phyloP scores from a whole-genome alignment of 345 rosid species.

The Salix exigua region DNA sequence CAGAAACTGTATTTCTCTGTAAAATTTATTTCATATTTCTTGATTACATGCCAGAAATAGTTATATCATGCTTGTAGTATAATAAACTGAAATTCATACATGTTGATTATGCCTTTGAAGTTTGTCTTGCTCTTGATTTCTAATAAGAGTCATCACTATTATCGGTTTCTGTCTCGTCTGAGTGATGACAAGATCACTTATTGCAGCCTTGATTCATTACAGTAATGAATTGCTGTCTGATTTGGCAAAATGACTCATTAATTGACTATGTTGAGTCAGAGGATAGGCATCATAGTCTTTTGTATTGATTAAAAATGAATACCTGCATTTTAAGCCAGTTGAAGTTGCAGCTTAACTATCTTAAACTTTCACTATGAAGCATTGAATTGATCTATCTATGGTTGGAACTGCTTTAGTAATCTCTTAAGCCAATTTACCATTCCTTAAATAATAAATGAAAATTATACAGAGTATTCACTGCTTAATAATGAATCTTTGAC shows the following conservation, averaged over 20 bases:
- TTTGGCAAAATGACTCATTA: not conserved
- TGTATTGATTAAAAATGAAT: not conserved
- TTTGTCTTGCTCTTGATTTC: not conserved
- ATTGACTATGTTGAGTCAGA: not conserved
- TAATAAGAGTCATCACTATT: not conserved
- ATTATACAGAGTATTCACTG: not conserved
- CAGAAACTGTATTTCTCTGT: not conserved
- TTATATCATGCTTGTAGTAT: not conserved
- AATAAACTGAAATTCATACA: not conserved
- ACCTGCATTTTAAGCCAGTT: not conserved
- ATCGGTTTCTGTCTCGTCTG: not conserved
- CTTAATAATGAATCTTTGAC: not conserved
- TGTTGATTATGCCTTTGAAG: not conserved
- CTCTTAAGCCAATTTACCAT: not conserved
- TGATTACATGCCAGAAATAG: not conserved
- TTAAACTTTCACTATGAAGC: not conserved
- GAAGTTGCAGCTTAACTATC: not conserved
- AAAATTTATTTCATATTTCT: not conserved
- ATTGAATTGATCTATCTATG: not conserved
- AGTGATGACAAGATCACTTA: not conserved
- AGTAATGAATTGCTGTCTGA: not conserved
- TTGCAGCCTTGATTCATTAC: not conserved
- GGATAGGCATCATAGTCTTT: not conserved
- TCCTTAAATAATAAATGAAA: not conserved
- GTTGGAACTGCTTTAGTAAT: not conserved